phyloP scores from a whole-genome alignment of 352 stramenopile genomes.

The Phytophthora pinifolia region DNA sequence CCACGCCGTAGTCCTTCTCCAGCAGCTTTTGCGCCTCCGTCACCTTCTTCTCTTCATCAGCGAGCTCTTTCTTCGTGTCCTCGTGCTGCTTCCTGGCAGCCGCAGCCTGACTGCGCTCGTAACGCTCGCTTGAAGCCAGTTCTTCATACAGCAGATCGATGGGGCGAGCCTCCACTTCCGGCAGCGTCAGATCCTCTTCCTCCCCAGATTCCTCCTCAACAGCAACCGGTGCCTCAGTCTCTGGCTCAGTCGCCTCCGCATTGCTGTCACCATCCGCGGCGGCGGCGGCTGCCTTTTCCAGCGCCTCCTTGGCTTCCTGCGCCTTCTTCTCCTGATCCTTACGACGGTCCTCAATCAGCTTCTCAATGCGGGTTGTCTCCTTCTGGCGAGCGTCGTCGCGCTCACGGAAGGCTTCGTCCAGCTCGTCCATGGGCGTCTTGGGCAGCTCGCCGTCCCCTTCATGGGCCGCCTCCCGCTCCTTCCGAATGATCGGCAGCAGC shows the following conservation, averaged over 20 bases:
- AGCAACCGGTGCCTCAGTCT: slow-evolving; percentile 11
- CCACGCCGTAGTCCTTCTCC: slow-evolving; percentile 57
- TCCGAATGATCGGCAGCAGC: slow-evolving; percentile 50
- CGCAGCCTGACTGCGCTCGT: slow-evolving; percentile 51
- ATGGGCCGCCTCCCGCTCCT: slow-evolving; percentile 37
- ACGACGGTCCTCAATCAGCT: slow-evolving; percentile 48
- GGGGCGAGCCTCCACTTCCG: slow-evolving; percentile 56
- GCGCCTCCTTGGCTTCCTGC: slow-evolving; percentile 29
- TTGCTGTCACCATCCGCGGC: neutral
- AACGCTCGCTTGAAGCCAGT: slow-evolving; percentile 37
- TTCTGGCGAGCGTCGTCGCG: slow-evolving; percentile 53
- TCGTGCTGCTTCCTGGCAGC: slow-evolving; percentile 45
- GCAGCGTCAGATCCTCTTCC: slow-evolving; percentile 41
- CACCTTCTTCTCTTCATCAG: slow-evolving; percentile 35
- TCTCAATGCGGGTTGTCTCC: slow-evolving; percentile 57
- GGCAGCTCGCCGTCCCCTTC: slow-evolving; percentile 34
- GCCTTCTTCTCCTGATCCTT: slow-evolving; percentile 32
- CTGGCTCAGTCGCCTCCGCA: slow-evolving; percentile 5
- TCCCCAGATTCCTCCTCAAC: slow-evolving; percentile 29
- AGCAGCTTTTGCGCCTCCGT: slow-evolving; percentile 37
- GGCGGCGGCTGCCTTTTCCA: slow-evolving; percentile 25
- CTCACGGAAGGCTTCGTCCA: slow-evolving; percentile 47
- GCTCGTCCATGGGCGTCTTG: slow-evolving; percentile 48
- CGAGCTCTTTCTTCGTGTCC: slow-evolving; percentile 43
- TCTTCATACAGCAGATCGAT: slow-evolving; percentile 63